Percentiles rank a stretch among this genome's conserved stretches.
Conservation (phyloP, 306 rosid species). For the Cicer judaicum region DNA sequence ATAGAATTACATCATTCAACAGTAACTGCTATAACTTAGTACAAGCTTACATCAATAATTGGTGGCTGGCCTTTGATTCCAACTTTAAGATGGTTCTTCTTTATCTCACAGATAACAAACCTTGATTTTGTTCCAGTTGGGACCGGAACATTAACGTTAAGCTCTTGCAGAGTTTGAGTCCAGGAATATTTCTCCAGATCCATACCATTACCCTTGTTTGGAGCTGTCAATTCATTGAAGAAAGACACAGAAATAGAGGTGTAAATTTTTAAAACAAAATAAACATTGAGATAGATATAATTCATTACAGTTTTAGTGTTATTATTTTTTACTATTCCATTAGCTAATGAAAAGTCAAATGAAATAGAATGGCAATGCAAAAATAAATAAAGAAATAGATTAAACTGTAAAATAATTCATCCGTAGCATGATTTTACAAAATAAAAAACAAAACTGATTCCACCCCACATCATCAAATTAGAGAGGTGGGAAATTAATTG, state of each 20-base stretch:
- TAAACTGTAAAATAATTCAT: neutral
- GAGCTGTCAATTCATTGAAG: constrained; percentile 56
- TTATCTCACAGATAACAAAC: constrained; percentile 73
- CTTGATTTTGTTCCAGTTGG: constrained; percentile 85
- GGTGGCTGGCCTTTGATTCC: constrained; percentile 94
- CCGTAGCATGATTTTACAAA: neutral
- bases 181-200: constrained; percentile 86
- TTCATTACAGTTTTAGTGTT: neutral
- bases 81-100: constrained; percentile 84
- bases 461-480: neutral
- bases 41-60: constrained; percentile 74
- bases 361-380: neutral
- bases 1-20: neutral
- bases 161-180: constrained; percentile 93
- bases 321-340: neutral
- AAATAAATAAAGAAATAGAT: neutral
- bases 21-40: neutral
- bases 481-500: neutral
- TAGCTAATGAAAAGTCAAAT: neutral
- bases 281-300: neutral
- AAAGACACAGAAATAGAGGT: neutral
- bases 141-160: constrained; percentile 68
- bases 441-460: neutral
- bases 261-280: neutral
- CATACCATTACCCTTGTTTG: constrained; percentile 84